These are phyloP conservation scores for Tulasnella sp. DNA, from an alignment of 768 basidiomycete genomes.

Conservation along the genomic window DNA sequence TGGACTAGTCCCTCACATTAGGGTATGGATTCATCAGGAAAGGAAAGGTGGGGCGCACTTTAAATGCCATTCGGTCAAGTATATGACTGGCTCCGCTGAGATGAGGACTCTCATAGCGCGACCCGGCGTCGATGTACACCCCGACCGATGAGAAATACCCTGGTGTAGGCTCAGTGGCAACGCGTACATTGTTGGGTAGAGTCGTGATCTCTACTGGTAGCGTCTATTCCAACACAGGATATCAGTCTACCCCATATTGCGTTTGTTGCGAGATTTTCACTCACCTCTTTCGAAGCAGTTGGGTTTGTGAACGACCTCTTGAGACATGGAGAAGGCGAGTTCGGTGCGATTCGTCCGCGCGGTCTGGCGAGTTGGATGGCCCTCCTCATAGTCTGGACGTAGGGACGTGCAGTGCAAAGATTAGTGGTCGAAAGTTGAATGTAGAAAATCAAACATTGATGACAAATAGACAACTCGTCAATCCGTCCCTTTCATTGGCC, in stretches of 20 bases:
- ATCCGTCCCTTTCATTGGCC: too few species aligned
- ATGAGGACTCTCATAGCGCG: conserved; percentile 66
- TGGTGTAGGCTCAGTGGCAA: conserved; percentile 81
- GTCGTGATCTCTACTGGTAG: conserved; percentile 50
- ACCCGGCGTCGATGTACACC: conserved; percentile 86
- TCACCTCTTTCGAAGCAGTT: conserved; percentile 12
- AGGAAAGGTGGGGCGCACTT: conserved; percentile 38
- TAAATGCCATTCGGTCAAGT: conserved; percentile 91
- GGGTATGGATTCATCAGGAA: not conserved
- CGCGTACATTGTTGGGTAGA: conserved; percentile 79
- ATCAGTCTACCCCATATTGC: not conserved
- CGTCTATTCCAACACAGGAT: conserved; percentile 10
- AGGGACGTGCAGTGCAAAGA: not conserved
- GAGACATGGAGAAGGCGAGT: not conserved
- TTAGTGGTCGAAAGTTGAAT: conserved; percentile 10
- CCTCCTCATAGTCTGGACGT: not conserved
- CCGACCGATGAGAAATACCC: conserved; percentile 93
- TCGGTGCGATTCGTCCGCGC: not conserved
- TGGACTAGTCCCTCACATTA: conserved; percentile 63
- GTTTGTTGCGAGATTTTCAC: not conserved
- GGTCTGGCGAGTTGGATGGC: conserved; percentile 1
- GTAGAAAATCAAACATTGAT: not conserved
- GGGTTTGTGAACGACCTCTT: conserved; percentile 10
- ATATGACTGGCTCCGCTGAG: conserved; percentile 82
- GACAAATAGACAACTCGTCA: too few species aligned